Evolutionary conservation across 1,284 basidiomycete genomes (phyloP).

Genomic region (Cronartium quercuum): DNA sequence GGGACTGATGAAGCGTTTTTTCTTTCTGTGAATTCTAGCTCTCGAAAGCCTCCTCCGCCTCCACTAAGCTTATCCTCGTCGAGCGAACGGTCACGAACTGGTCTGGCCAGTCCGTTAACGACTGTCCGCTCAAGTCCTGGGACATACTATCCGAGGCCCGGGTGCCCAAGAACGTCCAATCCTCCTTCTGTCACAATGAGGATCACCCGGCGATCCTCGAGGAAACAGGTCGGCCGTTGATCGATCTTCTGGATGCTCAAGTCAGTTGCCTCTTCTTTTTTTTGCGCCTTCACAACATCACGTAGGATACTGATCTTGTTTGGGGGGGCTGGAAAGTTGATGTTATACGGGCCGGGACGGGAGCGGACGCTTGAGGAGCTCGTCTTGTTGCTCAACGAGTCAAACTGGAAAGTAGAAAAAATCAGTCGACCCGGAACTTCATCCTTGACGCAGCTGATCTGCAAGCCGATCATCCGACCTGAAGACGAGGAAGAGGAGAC

Average conservation of each 20-base stretch:
- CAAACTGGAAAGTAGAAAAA: conserved; percentile 31
- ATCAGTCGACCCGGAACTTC: conserved; percentile 34
- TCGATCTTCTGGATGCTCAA: conserved; percentile 29
- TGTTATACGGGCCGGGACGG: conserved; percentile 35
- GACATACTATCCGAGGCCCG: conserved; percentile 23
- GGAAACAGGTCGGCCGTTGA: conserved; percentile 32
- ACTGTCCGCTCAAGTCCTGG: conserved; percentile 20
- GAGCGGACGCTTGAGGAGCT: conserved; percentile 31
- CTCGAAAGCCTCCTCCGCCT: conserved; percentile 22
- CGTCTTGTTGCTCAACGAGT: conserved; percentile 15
- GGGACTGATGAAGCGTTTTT: not conserved
- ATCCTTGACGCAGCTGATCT: conserved; percentile 31
- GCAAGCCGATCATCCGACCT: not conserved
- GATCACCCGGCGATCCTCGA: conserved; percentile 21
- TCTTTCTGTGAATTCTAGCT: not conserved
- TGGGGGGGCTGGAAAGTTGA: conserved; percentile 12
- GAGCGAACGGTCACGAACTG: conserved; percentile 36
- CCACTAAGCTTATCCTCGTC: conserved; percentile 32
- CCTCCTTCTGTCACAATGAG: conserved; percentile 26
- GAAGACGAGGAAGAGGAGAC: conserved; percentile 12
- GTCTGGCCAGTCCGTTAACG: conserved; percentile 11
- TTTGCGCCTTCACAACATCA: not conserved
- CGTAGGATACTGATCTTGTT: not conserved
- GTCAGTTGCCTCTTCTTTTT: not conserved
- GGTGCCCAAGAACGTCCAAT: conserved; percentile 20